Evolutionary conservation across 1,139 yeast genomes (phyloP).

Genomic region (Entelexis sorbosivorans): DNA sequence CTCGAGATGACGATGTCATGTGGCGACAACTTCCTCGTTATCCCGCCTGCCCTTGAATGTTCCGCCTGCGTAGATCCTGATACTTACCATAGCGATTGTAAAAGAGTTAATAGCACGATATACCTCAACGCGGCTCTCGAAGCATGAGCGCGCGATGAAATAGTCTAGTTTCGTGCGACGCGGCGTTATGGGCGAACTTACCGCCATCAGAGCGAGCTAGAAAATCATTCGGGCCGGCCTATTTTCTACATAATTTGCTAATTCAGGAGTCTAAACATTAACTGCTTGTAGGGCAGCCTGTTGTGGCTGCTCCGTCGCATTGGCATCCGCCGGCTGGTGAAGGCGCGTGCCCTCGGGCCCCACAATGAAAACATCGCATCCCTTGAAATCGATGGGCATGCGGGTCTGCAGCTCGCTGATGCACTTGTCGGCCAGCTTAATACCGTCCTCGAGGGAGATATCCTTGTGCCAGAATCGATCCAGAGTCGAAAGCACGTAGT

Average conservation of each 20-base stretch:
- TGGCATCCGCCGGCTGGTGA: conserved; percentile 5
- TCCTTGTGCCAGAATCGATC: conserved; percentile 83
- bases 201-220: too few species aligned
- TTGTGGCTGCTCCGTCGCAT: not conserved
- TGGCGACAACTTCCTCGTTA: too few species aligned
- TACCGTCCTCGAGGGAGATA: conserved; percentile 68
- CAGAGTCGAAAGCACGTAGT: conserved; percentile 76
- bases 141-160: too few species aligned
- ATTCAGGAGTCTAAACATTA: not conserved
- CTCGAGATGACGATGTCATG: too few species aligned
- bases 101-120: too few species aligned
- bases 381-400: conserved; percentile 95
- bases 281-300: not conserved
- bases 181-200: too few species aligned
- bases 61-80: too few species aligned
- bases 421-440: conserved; percentile 61
- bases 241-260: not conserved
- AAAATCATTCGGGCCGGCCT: too few species aligned
- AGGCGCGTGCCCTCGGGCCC: conserved; percentile 39
- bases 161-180: too few species aligned
- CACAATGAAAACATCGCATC: conserved; percentile 66
- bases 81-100: too few species aligned
- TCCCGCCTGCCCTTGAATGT: too few species aligned
- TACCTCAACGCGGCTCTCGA: too few species aligned
- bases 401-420: conserved; percentile 68